Percentiles rank a stretch among this genome's conserved stretches.
Evolutionary conservation across 139 green algal genomes (phyloP).

Genomic region (Auxenochlorella pyrenoidosa): DNA sequence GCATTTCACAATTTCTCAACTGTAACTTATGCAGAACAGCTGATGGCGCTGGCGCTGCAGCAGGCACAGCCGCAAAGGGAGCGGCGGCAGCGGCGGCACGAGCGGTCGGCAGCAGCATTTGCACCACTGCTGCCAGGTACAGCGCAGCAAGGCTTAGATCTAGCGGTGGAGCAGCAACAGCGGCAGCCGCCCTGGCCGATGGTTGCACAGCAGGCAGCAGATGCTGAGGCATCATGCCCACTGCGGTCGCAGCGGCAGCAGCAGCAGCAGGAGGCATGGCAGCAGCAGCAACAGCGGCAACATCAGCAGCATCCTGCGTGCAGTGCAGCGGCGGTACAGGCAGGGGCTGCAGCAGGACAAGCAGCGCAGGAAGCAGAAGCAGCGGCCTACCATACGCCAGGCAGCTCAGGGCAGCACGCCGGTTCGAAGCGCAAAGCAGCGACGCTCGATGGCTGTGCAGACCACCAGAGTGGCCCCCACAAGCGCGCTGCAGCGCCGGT

Average conservation of each 20-base stretch:
- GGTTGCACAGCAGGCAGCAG: no score
- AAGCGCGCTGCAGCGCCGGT: not conserved
- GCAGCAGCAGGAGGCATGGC: not conserved
- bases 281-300: not conserved
- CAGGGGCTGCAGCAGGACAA: not conserved
- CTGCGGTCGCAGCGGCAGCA: not conserved
- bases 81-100: not conserved
- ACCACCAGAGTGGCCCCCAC: no score
- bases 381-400: not conserved
- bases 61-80: not conserved
- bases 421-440: not conserved
- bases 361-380: not conserved
- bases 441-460: not conserved
- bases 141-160: not conserved
- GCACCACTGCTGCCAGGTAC: not conserved
- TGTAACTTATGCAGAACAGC: not conserved
- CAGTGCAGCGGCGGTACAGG: not conserved
- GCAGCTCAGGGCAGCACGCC: not conserved
- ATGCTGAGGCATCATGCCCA: not conserved
- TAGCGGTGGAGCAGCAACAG: no score
- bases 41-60: constrained; percentile 16
- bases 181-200: not conserved
- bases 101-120: not conserved
- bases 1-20: not conserved
- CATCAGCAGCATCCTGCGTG: not conserved